Evolutionary conservation across 2,329 filamentous ascomycete species (phyloP).

Genomic region (Aspergillus eucalypticola): DNA sequence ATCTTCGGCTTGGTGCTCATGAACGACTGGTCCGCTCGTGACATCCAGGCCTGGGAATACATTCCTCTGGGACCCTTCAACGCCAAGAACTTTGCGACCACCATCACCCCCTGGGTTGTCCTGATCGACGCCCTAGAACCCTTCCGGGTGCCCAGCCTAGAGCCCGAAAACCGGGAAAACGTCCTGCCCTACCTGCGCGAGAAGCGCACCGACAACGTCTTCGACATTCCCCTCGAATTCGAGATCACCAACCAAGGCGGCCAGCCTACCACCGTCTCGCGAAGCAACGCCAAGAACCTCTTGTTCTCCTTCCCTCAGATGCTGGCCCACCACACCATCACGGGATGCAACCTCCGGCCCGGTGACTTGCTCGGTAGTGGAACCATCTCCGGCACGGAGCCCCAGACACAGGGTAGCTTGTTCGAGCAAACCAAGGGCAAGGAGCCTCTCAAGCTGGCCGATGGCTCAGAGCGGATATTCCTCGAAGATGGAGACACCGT

Average conservation of each 20-base stretch:
- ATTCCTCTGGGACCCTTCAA: constrained; percentile 81
- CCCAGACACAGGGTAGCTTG: constrained; percentile 65
- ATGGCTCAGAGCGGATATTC: constrained; percentile 69
- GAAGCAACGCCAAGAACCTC: constrained; percentile 65
- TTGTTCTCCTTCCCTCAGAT: constrained; percentile 84
- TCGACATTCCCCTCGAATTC: constrained; percentile 69
- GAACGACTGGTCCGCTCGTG: constrained; percentile 85
- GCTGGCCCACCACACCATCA: constrained; percentile 75
- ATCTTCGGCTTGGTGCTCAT: constrained; percentile 79
- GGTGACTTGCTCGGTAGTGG: constrained; percentile 77
- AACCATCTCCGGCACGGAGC: constrained; percentile 68
- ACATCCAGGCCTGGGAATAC: constrained; percentile 84
- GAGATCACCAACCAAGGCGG: constrained; percentile 53
- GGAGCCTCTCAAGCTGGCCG: constrained; percentile 59
- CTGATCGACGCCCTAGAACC: constrained; percentile 73
- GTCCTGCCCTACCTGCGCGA: constrained; percentile 67
- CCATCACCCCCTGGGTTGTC: constrained; percentile 77
- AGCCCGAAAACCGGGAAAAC: constrained; percentile 53
- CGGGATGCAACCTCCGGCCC: constrained; percentile 71
- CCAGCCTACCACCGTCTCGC: constrained; percentile 59
- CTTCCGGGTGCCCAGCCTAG: constrained; percentile 58
- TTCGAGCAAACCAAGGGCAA: constrained; percentile 74
- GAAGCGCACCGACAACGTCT: constrained; percentile 57
- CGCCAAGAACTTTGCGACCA: constrained; percentile 78
- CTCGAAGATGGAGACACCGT: constrained; percentile 73